These are phyloP conservation scores for Leptodermis oblonga DNA, from an alignment of 257 asterid species.

Conservation along the genomic window DNA sequence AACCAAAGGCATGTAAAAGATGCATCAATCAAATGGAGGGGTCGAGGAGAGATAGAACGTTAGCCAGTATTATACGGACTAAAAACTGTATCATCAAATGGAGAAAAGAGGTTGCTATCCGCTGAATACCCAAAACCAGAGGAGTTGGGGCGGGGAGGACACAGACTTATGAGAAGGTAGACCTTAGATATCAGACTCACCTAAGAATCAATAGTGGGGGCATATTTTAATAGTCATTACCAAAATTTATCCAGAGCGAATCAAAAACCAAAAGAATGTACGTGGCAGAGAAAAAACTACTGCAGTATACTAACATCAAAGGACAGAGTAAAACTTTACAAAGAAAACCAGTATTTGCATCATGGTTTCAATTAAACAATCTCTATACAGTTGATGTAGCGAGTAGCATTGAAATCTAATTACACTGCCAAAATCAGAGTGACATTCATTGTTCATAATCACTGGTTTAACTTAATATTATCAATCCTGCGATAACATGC, in stretches of 20 bases:
- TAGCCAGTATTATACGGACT: neutral
- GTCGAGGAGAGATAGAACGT: neutral
- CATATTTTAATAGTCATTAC: neutral
- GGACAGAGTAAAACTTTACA: neutral
- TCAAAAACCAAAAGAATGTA: neutral
- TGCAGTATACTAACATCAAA: neutral
- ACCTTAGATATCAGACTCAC: too few relatives aligned
- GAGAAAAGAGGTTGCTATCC: neutral
- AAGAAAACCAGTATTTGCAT: neutral
- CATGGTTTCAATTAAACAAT: neutral
- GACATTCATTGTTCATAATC: neutral
- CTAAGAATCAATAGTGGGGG: too few relatives aligned
- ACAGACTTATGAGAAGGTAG: too few relatives aligned
- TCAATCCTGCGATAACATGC: conserved; percentile 77
- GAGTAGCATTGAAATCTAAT: conserved; percentile 6
- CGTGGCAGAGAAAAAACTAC: neutral
- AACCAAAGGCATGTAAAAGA: neutral
- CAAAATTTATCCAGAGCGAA: neutral
- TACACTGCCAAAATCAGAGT: neutral
- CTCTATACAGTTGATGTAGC: conserved; percentile 32
- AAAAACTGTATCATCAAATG: too few relatives aligned
- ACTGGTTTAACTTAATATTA: conserved; percentile 57
- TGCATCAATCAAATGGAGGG: neutral
- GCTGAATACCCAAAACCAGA: too few relatives aligned
- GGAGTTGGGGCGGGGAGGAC: too few relatives aligned